Evolutionary conservation across 371 early-diverging fungal species (phyloP).

Genomic region (Caulochytrium protostelioides): DNA sequence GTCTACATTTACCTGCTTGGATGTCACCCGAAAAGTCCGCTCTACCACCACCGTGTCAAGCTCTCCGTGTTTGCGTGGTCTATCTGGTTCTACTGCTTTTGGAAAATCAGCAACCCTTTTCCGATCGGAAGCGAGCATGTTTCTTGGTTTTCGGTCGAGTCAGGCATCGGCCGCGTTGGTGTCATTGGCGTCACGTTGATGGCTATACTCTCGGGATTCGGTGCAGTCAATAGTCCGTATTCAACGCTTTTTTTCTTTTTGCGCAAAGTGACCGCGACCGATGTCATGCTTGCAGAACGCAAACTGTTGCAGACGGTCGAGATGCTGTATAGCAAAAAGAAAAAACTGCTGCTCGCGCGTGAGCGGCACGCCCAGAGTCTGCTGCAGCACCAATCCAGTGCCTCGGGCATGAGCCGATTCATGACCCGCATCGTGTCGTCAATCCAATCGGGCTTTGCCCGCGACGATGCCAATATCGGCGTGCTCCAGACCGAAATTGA

Average conservation of each 20-base stretch:
- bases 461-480: too few species aligned
- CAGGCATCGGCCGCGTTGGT: constrained; percentile 54
- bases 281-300: constrained; percentile 34
- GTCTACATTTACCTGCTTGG: constrained; percentile 11
- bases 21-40: constrained; percentile 6
- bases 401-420: too few species aligned
- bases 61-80: constrained; percentile 27
- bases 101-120: constrained; percentile 36
- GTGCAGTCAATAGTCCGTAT: constrained; percentile 76
- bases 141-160: constrained; percentile 27
- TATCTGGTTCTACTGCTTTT: constrained; percentile 45
- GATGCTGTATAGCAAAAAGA: constrained; percentile 33
- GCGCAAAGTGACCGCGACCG: constrained; percentile 25
- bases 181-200: constrained; percentile 75
- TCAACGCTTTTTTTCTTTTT: constrained; percentile 42
- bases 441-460: not conserved
- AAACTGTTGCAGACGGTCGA: constrained; percentile 36
- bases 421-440: not conserved
- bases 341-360: constrained; percentile 24
- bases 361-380: too few species aligned
- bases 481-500: constrained; percentile 22
- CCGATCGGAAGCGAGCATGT: constrained; percentile 11
- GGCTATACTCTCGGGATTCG: constrained; percentile 80
- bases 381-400: too few species aligned
- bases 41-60: constrained; percentile 14